Conservation (phyloP, 345 rosid species). For the Noccaea caerulescens region DNA sequence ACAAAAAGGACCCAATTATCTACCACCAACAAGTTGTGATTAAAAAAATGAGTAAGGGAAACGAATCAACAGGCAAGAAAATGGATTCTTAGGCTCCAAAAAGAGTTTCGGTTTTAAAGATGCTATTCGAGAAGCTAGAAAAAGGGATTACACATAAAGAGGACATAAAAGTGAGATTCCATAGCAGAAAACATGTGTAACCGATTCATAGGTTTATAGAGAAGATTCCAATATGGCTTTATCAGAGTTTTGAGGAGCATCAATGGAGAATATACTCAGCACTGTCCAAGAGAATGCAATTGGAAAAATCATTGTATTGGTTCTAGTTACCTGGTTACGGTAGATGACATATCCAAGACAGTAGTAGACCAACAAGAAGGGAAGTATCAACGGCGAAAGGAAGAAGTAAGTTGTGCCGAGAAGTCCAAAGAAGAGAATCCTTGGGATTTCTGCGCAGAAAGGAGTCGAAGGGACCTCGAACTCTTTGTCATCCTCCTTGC, state of each 20-base stretch:
- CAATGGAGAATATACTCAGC: constrained; percentile 8
- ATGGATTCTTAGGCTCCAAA: constrained; percentile 34
- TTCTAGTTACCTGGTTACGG: constrained; percentile 75
- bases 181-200: constrained; percentile 18
- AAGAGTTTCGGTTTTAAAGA: constrained; percentile 30
- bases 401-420: constrained; percentile 86
- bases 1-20: no score
- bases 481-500: constrained; percentile 52
- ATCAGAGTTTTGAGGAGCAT: constrained; percentile 33
- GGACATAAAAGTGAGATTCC: constrained; percentile 27
- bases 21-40: no score
- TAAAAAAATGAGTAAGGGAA: not conserved
- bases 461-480: constrained; percentile 67
- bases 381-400: constrained; percentile 86
- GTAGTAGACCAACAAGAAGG: constrained; percentile 80
- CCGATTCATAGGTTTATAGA: constrained; percentile 23
- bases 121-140: constrained; percentile 34
- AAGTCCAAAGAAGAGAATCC: constrained; percentile 72
- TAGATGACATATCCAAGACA: constrained; percentile 85
- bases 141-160: constrained; percentile 4
- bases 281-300: constrained; percentile 27
- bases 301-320: constrained; percentile 23
- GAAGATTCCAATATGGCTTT: constrained; percentile 33
- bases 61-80: no score
- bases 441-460: constrained; percentile 71